phyloP scores from a whole-genome alignment of 345 rosid genomes.

The Gynandropsis gynandra region DNA sequence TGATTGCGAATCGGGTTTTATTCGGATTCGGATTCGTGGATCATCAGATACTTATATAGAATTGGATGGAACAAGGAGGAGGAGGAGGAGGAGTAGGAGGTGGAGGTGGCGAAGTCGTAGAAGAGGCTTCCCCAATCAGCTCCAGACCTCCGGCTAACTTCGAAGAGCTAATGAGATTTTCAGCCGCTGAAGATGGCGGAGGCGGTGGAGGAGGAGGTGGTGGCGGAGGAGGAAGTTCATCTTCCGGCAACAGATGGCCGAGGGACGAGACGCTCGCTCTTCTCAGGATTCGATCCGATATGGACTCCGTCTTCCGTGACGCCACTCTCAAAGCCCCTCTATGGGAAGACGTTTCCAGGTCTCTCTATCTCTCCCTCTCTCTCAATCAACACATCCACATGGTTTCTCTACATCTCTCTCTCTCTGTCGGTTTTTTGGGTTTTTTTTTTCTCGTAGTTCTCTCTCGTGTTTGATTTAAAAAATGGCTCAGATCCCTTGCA shows the following conservation, averaged over 20 bases:
- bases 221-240: slow-evolving; percentile 30
- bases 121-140: slow-evolving; percentile 84
- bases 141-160: slow-evolving; percentile 76
- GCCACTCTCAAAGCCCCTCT: slow-evolving; percentile 85
- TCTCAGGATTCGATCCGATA: slow-evolving; percentile 77
- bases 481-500: slow-evolving; percentile 36
- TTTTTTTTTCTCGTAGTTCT: not conserved
- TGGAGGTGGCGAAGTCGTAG: slow-evolving; percentile 45
- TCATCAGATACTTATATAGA: too few relatives aligned
- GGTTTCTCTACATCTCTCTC: too few relatives aligned
- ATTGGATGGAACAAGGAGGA: slow-evolving; percentile 49
- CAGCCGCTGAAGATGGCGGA: slow-evolving; percentile 35
- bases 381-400: too few relatives aligned
- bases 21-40: too few relatives aligned
- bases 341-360: slow-evolving; percentile 95
- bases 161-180: slow-evolving; percentile 51
- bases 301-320: slow-evolving; percentile 75
- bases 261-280: slow-evolving; percentile 83
- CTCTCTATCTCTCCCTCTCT: slow-evolving; percentile 1
- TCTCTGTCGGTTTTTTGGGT: too few relatives aligned
- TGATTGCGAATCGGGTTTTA: too few relatives aligned
- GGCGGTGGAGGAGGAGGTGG: slow-evolving; percentile 39
- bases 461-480: slow-evolving; percentile 17
- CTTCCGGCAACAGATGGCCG: slow-evolving; percentile 76
- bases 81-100: slow-evolving; percentile 33